Evolutionary conservation across 2,329 filamentous ascomycete genomes (phyloP).

Genomic region (Aspergillus tanneri): DNA sequence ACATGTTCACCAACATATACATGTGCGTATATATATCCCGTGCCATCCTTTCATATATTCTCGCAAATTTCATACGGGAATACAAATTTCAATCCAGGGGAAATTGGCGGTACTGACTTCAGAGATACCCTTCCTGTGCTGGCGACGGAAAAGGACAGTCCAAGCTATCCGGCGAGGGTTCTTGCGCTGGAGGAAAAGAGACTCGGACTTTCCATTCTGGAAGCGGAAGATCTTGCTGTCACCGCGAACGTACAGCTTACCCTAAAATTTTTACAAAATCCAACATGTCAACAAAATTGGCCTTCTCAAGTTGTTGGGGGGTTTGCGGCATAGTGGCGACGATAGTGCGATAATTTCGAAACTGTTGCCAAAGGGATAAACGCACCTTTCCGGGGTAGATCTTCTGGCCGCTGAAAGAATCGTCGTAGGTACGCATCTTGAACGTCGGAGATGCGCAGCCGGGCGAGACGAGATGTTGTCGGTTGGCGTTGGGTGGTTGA

Average conservation of each 20-base stretch:
- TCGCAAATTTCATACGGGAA: conserved; percentile 19
- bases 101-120: conserved; percentile 69
- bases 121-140: conserved; percentile 99
- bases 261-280: conserved; percentile 57
- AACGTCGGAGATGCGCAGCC: conserved; percentile 50
- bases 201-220: conserved; percentile 99
- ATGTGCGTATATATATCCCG: too few relatives aligned
- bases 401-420: conserved; percentile 73
- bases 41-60: conserved; percentile 6
- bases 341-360: too few relatives aligned
- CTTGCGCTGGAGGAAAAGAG: conserved; percentile 99
- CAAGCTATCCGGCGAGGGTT: conserved; percentile 99
- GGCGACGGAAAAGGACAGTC: conserved; percentile 96
- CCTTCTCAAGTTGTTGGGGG: conserved; percentile 5
- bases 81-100: conserved; percentile 19
- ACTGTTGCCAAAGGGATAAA: conserved; percentile 31
- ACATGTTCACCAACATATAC: too few relatives aligned
- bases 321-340: conserved; percentile 7
- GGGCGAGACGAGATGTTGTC: conserved; percentile 39
- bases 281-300: conserved; percentile 35
- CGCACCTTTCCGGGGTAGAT: conserved; percentile 79
- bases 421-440: conserved; percentile 76
- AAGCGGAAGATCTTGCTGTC: conserved; percentile 99
- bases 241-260: conserved; percentile 99
- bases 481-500: conserved; percentile 47